Evolutionary conservation across 257 asterid genomes (phyloP), one percentile per base, ranked within the genome.

Genomic region (Lithospermum erythrorhizon): DNA sequence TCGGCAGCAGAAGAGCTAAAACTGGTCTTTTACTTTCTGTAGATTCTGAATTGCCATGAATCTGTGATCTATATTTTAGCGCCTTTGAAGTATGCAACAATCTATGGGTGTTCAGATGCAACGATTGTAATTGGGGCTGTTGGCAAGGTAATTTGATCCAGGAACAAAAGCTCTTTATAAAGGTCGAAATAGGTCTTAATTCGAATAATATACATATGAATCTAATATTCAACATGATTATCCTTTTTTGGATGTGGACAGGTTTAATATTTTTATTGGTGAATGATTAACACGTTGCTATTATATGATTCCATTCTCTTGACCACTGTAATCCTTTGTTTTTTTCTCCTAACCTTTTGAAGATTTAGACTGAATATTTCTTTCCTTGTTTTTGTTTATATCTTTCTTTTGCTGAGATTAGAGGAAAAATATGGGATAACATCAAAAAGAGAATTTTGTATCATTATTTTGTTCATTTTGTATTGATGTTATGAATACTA

Each of bases 41-140:
- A 90, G 96, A 94, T 90, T 61, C 76, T 87, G 60, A 90, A 90
- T 81, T 90, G 98, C 78, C 98, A 90, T 47, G 98, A 90, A 75
- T 90, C 98, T 3, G 96, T 82, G 23, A 87, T 90, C 71, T 90
- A 90, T 77, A 77, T 90, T 63, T 73, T 90, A 76, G 96, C 98
- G 56, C 96, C 98, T 65, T 72, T 90, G 72, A 79, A 59, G 75
- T 90, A 85, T 81, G 95, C 90, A 25, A 85, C 91, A 45, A 80
- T 87, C 57, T 90, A 90, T 72, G 98, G 96, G 74, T 90, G 98
- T 81, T 90, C 98, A 65, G 98, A 90, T 78, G 98, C 98, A 57
- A 90, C 98, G 37, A 84, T 90, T 59, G 81, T 90, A 75, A 79
- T 90, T 57, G 98, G 98, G 61, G 96, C 98, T 55, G 87, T 90